phyloP scores from a whole-genome alignment of 2,329 filamentous ascomycete genomes.

The Paecilomyces variotii region DNA sequence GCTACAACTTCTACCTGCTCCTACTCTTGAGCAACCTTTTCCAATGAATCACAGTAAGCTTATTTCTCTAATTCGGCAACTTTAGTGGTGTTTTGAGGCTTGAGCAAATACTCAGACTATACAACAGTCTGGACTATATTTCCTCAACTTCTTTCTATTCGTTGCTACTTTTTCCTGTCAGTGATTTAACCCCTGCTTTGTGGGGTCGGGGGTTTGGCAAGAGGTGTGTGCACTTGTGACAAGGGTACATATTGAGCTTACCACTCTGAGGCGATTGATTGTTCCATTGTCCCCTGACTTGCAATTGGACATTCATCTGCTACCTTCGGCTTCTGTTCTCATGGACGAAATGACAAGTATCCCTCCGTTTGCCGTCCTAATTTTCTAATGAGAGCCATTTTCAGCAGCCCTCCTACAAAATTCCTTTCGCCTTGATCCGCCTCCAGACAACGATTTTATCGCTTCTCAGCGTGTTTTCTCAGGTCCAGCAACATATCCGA shows the following conservation, averaged over 20 bases:
- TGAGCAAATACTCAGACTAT: neutral
- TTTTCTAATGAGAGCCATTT: slow-evolving; percentile 17
- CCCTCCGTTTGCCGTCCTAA: slow-evolving; percentile 7
- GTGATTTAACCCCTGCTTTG: neutral
- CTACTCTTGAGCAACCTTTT: slow-evolving; percentile 3
- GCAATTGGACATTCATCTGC: neutral
- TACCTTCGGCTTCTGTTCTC: neutral
- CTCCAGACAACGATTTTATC: slow-evolving; percentile 34
- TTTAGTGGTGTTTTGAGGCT: slow-evolving; percentile 1
- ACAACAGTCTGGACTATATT: neutral
- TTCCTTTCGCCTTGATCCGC: slow-evolving; percentile 29
- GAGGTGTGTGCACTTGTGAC: slow-evolving; percentile 5
- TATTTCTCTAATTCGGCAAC: slow-evolving; percentile 13
- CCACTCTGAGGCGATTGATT: neutral
- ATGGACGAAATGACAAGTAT: neutral
- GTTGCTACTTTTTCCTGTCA: slow-evolving; percentile 1
- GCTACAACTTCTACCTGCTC: slow-evolving; percentile 1
- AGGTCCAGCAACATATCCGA: slow-evolving; percentile 24
- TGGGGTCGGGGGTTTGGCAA: slow-evolving; percentile 1
- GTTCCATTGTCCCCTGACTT: neutral
- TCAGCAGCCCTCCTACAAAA: slow-evolving; percentile 27
- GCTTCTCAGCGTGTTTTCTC: slow-evolving; percentile 26
- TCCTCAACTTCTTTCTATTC: neutral
- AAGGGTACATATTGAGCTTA: slow-evolving; percentile 2
- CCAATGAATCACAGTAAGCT: slow-evolving; percentile 19